Evolutionary conservation across 305 asterid genomes (phyloP).

Genomic region (Fraxinus floribunda): DNA sequence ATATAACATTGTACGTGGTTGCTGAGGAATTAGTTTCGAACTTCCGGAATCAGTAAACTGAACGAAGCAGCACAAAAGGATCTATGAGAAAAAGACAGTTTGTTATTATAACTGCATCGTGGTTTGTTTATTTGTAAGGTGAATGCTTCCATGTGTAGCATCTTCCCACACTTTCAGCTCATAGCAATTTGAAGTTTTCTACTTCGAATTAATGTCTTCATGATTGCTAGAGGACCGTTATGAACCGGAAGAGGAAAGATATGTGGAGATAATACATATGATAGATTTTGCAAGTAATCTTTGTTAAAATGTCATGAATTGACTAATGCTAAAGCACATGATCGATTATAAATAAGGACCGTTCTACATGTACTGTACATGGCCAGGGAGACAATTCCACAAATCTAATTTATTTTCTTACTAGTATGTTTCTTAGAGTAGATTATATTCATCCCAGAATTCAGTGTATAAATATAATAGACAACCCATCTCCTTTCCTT

Average conservation of each 20-base stretch:
- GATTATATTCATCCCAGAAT: neutral
- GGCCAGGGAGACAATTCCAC: no score
- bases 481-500: neutral
- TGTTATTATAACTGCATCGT: neutral
- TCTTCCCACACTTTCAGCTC: constrained; percentile 98
- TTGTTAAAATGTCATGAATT: neutral
- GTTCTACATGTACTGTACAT: no score
- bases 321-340: neutral
- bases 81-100: neutral
- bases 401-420: neutral
- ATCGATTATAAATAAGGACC: neutral
- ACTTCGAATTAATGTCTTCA: constrained; percentile 76
- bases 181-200: constrained; percentile 89
- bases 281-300: neutral
- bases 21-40: neutral
- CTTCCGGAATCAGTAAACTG: neutral
- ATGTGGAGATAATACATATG: neutral
- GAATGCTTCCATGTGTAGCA: constrained; percentile 44
- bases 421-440: neutral
- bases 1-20: neutral
- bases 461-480: neutral
- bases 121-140: constrained; percentile 7
- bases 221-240: constrained; percentile 77
- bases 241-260: neutral
- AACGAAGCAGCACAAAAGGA: neutral